Base-by-base conservation (phyloP, 371 early-diverging fungal genomes). In the Saksenaea vasiformis region DNA sequence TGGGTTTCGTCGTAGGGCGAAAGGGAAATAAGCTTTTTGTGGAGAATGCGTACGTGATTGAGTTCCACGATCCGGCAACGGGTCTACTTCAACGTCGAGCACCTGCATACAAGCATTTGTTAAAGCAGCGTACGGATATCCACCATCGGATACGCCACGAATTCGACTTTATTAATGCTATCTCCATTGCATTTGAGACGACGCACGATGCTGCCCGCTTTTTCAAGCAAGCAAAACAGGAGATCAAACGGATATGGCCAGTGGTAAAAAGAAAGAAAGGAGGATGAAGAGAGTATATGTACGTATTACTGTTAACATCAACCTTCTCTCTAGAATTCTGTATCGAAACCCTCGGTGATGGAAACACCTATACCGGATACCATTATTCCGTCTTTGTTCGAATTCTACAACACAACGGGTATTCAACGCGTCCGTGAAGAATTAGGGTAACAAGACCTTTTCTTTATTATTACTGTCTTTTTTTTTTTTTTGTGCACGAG, bases 241-340 rank as follows among this genome's bases (percentile, higher is more conserved):
- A 64, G 22, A 61, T 76, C 4, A 72, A 74, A 51, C 64, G 69
- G 31, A 66, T 72, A 36, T 80, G 81, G 81, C 81, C 81, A 17
- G 76, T 80, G 60, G 81, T 80, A 72, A 55, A n/a, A n/a, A n/a
- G n/a, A n/a, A n/a, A n/a, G n/a, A n/a, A n/a, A n/a, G n/a, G n/a
- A n/a, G n/a, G n/a, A n/a, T n/a, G n/a, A n/a, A n/a, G n/a, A n/a
- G n/a, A n/a, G n/a, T n/a, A n/a, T n/a, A n/a, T n/a, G n/a, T n/a
- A n/a, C n/a, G n/a, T n/a, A n/a, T n/a, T n/a, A n/a, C n/a, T n/a
- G n/a, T n/a, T n/a, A n/a, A n/a, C n/a, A 36, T n/a, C 26, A 24
- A 53, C 15, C 7, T 8, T 31, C 3, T n/a, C 34, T n/a, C 13
- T 26, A 61, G 61, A 61, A 54, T 36, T 53, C 35, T 13, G 44